Evolutionary conservation across 805 yeast species (phyloP).

Genomic region (Wickerhamiella siamensis): DNA sequence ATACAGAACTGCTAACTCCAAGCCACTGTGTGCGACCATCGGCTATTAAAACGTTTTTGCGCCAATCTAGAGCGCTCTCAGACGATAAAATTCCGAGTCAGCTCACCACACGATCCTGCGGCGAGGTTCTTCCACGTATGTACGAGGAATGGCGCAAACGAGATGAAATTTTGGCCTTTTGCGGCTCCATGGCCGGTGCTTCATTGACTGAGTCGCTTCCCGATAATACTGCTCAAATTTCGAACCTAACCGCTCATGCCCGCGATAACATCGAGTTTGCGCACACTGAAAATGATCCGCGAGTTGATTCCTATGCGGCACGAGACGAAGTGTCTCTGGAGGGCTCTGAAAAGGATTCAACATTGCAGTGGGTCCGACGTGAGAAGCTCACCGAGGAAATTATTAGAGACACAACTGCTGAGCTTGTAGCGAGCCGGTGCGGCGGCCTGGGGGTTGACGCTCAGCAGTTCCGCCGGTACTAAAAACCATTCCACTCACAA

Average conservation of each 20-base stretch:
- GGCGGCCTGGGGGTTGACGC: constrained; percentile 5
- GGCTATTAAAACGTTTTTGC: constrained; percentile 18
- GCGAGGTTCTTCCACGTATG: constrained; percentile 7
- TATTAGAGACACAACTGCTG: constrained; percentile 13
- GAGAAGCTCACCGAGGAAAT: constrained; percentile 4
- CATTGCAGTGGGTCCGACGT: background rate
- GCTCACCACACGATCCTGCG: constrained; percentile 19
- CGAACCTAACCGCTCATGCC: constrained; percentile 13
- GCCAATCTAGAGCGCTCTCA: constrained; percentile 19
- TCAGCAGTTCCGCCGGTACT: constrained; percentile 1
- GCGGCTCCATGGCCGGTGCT: constrained; percentile 7
- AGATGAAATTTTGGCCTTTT: constrained; percentile 12
- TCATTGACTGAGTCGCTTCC: background rate
- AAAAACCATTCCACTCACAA: no score
- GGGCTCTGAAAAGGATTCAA: background rate
- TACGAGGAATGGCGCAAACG: constrained; percentile 14
- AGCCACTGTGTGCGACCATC: constrained; percentile 16
- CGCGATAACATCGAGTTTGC: constrained; percentile 15
- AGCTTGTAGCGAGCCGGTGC: constrained; percentile 9
- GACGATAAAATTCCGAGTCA: constrained; percentile 21
- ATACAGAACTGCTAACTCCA: constrained; percentile 8
- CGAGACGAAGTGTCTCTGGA: constrained; percentile 11
- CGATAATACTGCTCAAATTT: constrained; percentile 6
- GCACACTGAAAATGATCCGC: constrained; percentile 15
- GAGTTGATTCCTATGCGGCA: constrained; percentile 18